phyloP scores from a whole-genome alignment of 2,329 filamentous ascomycete genomes.

The Clarireedia paspali region DNA sequence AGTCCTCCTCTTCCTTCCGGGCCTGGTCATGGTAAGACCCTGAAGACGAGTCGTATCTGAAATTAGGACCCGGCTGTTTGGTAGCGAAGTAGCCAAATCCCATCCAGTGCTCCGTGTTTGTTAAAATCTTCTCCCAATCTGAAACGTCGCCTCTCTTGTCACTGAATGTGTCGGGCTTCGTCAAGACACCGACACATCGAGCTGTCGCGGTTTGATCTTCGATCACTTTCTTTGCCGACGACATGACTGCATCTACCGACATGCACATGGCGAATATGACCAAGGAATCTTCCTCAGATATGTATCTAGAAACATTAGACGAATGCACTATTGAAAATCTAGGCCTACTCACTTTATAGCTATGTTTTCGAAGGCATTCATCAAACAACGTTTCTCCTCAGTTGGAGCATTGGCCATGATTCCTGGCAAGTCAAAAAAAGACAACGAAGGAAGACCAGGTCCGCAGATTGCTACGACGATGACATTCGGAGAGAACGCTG shows the following conservation, averaged over 20 bases:
- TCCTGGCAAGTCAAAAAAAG: slow-evolving; percentile 80
- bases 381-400: slow-evolving; percentile 55
- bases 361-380: slow-evolving; percentile 64
- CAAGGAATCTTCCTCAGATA: slow-evolving; percentile 60
- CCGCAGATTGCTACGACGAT: slow-evolving; percentile 70
- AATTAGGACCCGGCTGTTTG: slow-evolving; percentile 47
- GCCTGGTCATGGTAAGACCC: slow-evolving; percentile 37
- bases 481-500: slow-evolving; percentile 76
- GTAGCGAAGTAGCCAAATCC: slow-evolving; percentile 76
- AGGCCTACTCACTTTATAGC: slow-evolving; percentile 38
- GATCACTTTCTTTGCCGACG: slow-evolving; percentile 60
- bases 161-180: slow-evolving; percentile 71
- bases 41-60: not conserved
- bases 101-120: slow-evolving; percentile 49
- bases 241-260: slow-evolving; percentile 71
- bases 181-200: slow-evolving; percentile 68
- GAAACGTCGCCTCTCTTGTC: slow-evolving; percentile 32
- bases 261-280: slow-evolving; percentile 73
- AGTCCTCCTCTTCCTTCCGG: slow-evolving; percentile 39
- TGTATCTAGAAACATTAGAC: slow-evolving; percentile 39
- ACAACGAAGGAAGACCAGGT: slow-evolving; percentile 62
- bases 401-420: slow-evolving; percentile 65
- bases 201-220: slow-evolving; percentile 45
- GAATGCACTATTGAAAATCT: not conserved
- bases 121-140: slow-evolving; percentile 59